These are phyloP conservation scores for Laguncularia racemosa DNA, from an alignment of 345 rosid genomes.

Conservation along the genomic window DNA sequence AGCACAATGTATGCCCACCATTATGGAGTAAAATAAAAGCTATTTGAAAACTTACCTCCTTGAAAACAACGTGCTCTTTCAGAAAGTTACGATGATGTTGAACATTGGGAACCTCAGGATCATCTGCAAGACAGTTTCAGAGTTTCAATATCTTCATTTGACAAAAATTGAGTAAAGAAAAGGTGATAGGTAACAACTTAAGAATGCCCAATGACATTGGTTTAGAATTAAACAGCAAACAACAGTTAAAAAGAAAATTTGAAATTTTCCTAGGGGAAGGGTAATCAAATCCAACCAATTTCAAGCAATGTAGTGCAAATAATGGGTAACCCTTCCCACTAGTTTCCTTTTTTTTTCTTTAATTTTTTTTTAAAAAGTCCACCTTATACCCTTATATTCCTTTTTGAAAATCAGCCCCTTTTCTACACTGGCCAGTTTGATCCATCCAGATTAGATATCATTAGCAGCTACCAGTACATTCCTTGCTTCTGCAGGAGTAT, in stretches of 20 bases:
- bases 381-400: too few relatives aligned
- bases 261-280: not conserved
- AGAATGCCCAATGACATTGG: not conserved
- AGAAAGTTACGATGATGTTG: constrained; percentile 68
- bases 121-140: constrained; percentile 43
- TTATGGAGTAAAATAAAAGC: not conserved
- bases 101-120: constrained; percentile 53
- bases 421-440: too few relatives aligned
- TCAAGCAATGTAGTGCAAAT: not conserved
- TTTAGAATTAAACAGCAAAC: too few relatives aligned
- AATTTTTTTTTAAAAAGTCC: too few relatives aligned
- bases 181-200: not conserved
- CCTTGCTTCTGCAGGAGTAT: too few relatives aligned
- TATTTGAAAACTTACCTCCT: constrained; percentile 56
- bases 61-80: constrained; percentile 68
- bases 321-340: not conserved
- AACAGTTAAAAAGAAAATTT: not conserved
- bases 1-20: not conserved
- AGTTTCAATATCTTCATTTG: constrained; percentile 3
- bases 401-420: too few relatives aligned
- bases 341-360: too few relatives aligned
- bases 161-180: not conserved
- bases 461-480: too few relatives aligned
- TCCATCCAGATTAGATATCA: too few relatives aligned
- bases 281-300: not conserved